Percentiles rank a stretch among this genome's conserved stretches.
Evolutionary conservation across 257 asterid species (phyloP).

Genomic region (Apocynum venetum): DNA sequence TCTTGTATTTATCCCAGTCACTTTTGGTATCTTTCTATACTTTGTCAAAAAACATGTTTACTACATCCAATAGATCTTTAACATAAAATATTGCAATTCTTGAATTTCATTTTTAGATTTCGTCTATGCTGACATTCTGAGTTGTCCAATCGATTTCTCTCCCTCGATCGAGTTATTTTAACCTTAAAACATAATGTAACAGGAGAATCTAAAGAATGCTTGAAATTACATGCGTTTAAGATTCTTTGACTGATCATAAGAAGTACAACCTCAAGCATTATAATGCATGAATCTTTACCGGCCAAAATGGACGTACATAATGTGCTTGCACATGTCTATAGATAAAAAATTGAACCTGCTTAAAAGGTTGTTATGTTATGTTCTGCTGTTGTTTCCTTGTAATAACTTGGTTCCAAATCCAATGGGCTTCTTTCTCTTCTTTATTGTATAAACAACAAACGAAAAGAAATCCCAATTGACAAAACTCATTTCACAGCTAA

Average conservation of each 20-base stretch:
- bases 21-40: not conserved
- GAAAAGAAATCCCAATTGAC: constrained; percentile 6
- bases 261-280: constrained; percentile 18
- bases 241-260: constrained; percentile 36
- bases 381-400: constrained; percentile 19
- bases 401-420: constrained; percentile 8
- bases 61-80: not conserved
- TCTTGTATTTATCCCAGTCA: not conserved
- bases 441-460: constrained; percentile 13
- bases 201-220: not conserved
- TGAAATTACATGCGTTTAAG: constrained; percentile 11
- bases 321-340: constrained; percentile 61
- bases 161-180: not conserved
- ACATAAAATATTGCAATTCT: not conserved
- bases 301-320: constrained; percentile 37
- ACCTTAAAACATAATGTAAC: not conserved
- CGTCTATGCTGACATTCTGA: not conserved
- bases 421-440: not conserved
- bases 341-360: not conserved
- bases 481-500: constrained; percentile 31
- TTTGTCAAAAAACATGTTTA: not conserved
- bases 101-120: not conserved
- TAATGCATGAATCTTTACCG: constrained; percentile 34
- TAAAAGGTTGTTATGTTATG: constrained; percentile 11
- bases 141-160: not conserved